Base-by-base conservation (phyloP, 805 yeast genomes). In the Cyberlindnera bimundalis region DNA sequence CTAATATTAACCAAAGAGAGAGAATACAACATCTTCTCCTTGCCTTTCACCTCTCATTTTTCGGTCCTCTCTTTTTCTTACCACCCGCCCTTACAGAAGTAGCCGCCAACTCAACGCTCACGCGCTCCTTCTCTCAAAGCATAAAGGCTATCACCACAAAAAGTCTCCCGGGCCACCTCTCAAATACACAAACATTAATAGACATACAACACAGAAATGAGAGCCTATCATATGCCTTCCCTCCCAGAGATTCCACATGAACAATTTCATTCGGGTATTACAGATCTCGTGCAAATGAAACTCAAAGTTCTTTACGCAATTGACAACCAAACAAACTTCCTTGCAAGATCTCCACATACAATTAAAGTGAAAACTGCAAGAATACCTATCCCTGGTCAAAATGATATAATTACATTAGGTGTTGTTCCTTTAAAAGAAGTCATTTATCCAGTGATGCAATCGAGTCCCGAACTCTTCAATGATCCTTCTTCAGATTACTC, bases 401-500 rank as follows among this genome's bases (percentile, higher is more conserved):
- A 63, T 34, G 60, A 59, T 55, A 64, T 78, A 55, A 64, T 65
- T 30, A 69, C 65, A 1, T 48, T 69, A 5, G 67, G 78, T 40
- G 64, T 68, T 55, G 59, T 63, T 15, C 64, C 70, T 42, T 53
- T 76, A 53, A 63, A 70, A 55, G 45, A 76, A 62, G 60, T 75
- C 52, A 45, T 79, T 53, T 56, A 73, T 53, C 59, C 69, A 2
- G 57, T 70, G 14, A 46, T 61, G 33, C 70, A 63, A 9, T 75
- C 82, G 33, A 66, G 71, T 28, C 76, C 76, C 4, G 76, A 70
- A 43, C 56, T 65, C 38, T 68, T 70, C 35, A 28, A 40, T 3
- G 56, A 51, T 35, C 51, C 71, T 14, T 33, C 72, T 51, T 51
- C 61, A 47, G 66, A 79, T 66, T 60, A 73, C 67, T 62, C 79